Base-by-base conservation (phyloP, 176 grass and related monocot species). In the Guadua angustifolia region DNA sequence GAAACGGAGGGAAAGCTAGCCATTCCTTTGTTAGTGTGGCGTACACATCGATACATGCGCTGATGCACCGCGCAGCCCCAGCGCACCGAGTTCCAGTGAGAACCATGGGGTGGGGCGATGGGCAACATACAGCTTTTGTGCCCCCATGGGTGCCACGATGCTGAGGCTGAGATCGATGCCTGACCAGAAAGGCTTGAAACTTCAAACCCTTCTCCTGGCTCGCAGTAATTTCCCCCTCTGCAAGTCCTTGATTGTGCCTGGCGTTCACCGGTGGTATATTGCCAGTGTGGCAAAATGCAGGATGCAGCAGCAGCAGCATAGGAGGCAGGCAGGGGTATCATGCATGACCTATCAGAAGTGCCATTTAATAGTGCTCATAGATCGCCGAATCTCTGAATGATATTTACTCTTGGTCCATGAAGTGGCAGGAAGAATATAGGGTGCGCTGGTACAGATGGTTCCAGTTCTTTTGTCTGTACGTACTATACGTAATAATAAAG, bases 1-100 rank as follows among this genome's bases (percentile, higher is more conserved):
- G 32, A 57, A 39, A 75, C 57, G 50, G 73, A 57, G 73, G 35
- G 72, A 75, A 57, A 75, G 73, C n/a, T 50, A 75, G 73, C n/a
- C 72, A 18, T 38, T 11, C 5, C 24, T n/a, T 18, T n/a, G 72
- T 1, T 74, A 9, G 47, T 16, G 60, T 6, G 60, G 60, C 15
- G 60, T 63, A 16, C 13, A 15, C 5, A 7, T 15, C 13, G 32
- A 12, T 29, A 63, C 60, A 63, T 32, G 60, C 25, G 13, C 59
- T 29, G 59, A 62, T 62, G 24, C 24, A 21, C 2, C 59, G 24
- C 24, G 29, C 24, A 62, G 59, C 11, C 59, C 5, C 26, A 33
- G 43, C 24, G 7, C 22, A 17, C 40, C 10, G 72, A 7, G 29
- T 25, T 12, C 18, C 29, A n/a, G 29, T 13, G 72, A 74, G 17